These are phyloP conservation scores for Thielaviopsis punctulata DNA, from an alignment of 2,329 filamentous ascomycete genomes.

Conservation along the genomic window DNA sequence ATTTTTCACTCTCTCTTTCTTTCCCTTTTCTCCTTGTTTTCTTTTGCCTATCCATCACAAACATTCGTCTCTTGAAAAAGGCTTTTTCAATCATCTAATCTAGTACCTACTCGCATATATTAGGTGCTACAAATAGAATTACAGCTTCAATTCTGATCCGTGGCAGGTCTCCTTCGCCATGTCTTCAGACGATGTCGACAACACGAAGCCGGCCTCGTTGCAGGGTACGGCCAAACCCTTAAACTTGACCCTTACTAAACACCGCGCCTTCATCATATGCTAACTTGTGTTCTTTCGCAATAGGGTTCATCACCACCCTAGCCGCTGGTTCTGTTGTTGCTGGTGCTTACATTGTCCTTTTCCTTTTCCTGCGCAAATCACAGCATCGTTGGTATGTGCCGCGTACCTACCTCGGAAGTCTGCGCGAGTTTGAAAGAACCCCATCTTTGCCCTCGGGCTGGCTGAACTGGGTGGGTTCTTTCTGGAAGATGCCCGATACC, in stretches of 20 bases:
- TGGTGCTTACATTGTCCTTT: conserved; percentile 25
- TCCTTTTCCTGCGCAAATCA: conserved; percentile 27
- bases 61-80: background rate
- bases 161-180: conserved; percentile 1
- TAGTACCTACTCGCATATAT: background rate
- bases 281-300: background rate
- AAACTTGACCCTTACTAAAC: background rate
- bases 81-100: background rate
- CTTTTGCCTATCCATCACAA: background rate
- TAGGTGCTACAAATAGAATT: background rate
- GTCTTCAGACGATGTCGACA: conserved; percentile 3
- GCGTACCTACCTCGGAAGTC: conserved; percentile 30
- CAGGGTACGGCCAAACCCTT: conserved; percentile 4
- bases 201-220: conserved; percentile 9
- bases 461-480: conserved; percentile 44
- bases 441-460: conserved; percentile 37
- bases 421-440: conserved; percentile 35
- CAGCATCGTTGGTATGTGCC: conserved; percentile 32
- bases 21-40: background rate
- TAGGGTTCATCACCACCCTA: conserved; percentile 28
- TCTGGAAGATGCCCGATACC: conserved; percentile 50
- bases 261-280: background rate
- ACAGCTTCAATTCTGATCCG: background rate
- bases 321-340: conserved; percentile 29
- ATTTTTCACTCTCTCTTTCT: background rate